Base-by-base conservation (phyloP, 768 basidiomycete genomes). In the Nidularia sp. region DNA sequence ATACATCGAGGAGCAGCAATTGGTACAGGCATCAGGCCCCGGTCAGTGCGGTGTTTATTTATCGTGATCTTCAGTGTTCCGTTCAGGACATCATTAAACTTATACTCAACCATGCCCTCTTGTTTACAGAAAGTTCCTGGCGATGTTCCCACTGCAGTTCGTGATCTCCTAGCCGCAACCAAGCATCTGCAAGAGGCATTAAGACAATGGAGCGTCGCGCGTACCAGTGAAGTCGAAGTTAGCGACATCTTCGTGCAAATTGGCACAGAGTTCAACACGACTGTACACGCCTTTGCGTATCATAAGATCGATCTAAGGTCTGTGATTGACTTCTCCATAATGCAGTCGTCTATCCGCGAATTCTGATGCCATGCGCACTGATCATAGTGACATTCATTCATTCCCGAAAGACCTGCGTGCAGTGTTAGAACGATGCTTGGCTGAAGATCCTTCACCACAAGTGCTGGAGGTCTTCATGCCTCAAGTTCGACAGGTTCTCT, bases 201-300 rank as follows among this genome's bases (percentile, higher is more conserved):
- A 45, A 75, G 70, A 29, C 77, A 78, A 53, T 95, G 93, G 93
- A 80, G 84, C 47, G 55, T 69, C 1, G 72, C 76, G 2, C 71
- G 78, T 44, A 83, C 83, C 1, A 69, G 77, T 1, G 87, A 92
- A 49, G 71, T 68, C 10, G 74, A 91, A 62, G 92, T 98, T 61
- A 92, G 89, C 75, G 85, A 96, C 66, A 80, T 90, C 49, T 98
- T 93, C 66, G 90, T 98, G 50, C 80, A 84, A 59, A 80, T 97
- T 12, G 93, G 93, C 43, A 88, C 88, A 62, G 88, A 94, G 58
- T 95, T 97, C 74, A 93, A 94, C 66, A 69, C 77, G 2, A 86
- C 86, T 41, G 80, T 91, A 18, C 75, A 70, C 36, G 90, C 93
- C 0, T 97, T 98, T 62, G 77, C 80, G 7, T 71, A 75, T 34